Base-by-base conservation (phyloP, 805 yeast species). In the Teunomyces lycoperdinae region DNA sequence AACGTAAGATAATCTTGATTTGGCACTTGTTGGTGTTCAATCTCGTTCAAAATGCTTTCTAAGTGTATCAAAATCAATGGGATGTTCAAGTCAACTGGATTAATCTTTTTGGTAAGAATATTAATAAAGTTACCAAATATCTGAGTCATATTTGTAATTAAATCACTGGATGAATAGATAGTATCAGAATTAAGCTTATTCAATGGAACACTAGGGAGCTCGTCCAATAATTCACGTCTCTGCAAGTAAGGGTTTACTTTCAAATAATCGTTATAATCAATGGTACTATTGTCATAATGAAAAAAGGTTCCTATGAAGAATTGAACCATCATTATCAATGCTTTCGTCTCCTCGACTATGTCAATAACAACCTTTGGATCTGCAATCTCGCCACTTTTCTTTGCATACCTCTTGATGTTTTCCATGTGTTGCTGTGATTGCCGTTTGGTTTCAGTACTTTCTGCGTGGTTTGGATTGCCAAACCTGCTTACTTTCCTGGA, bases 1-100 rank as follows among this genome's bases (percentile, higher is more conserved):
- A 78, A 68, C 16, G 78, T 66, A 33, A 73, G 60, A 55, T 77
- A 88, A 52, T 87, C 96, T 58, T 85, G 90, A 60, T 80, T 79
- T 1, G 84, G 71, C 7, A 31, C 28, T 5, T 34, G 42, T 9
- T 48, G 45, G 26, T 78, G 66, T 8, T 76, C 76, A 14, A 63
- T 76, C 60, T 54, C 78, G 47, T 33, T 63, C 43, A 43, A 55
- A 48, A 51, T 62, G 57, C 51, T 49, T 32, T 64, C 68, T 44
- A 73, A 47, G 27, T 63, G 62, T 2, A 62, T 51, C 44, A 73
- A 54, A n/a, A 70, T 51, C 20, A 60, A 47, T 0, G 76, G 76
- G 11, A 68, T 56, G 34, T 58, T 64, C 46, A 67, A 57, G 29
- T 68, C 77, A 9, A 61, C 50, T 1, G 77, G 76, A 8, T 62